Base-by-base conservation (phyloP, 805 yeast species). In the Starmerella gropengiesseri region DNA sequence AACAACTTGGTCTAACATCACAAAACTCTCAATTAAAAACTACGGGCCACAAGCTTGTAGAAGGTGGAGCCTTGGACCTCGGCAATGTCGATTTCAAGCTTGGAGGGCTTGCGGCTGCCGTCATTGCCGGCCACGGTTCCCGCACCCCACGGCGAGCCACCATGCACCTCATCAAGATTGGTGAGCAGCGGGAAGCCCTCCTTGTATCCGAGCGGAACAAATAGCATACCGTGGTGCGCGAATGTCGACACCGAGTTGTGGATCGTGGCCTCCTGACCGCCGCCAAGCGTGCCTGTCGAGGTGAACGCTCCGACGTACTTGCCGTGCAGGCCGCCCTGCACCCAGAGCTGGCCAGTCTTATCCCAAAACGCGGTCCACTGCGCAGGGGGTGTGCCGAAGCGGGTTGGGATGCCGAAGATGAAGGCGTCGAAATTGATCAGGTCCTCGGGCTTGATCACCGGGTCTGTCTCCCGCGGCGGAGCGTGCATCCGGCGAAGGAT, bases 61-160 rank as follows among this genome's bases (percentile, higher is more conserved):
- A 84, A 84, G 27, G 68, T 58, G 46, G 65, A 59, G 58, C 94
- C 95, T 66, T 84, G 94, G 45, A 63, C 64, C 35, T 58, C 56
- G 18, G 85, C 89, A 46, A 82, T 59, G 52, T 71, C 69, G 59
- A 71, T 62, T 62, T 84, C 94, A 44, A 79, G 64, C 14, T 65
- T 69, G 34, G 77, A 55, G 26, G 85, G 80, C 53, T 67, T 65
- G 66, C 93, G 75, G 9, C 81, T 72, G 40, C 93, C 94, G 58
- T 80, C 89, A 38, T 70, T 67, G 38, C 76, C 82, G 23, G 94
- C 86, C 55, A 71, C 66, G 27, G 82, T 65, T 52, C 94, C 94
- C 23, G 94, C 80, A 60, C 94, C 94, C 85, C 86, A 84, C 34
- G 94, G 74, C 18, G 86, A 73, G 44, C 82, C 82, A 50, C 94